Evolutionary conservation across 169 alveolate genomes (phyloP), one percentile per base, ranked within the genome.

Genomic region (Plasmodium vinckei): DNA sequence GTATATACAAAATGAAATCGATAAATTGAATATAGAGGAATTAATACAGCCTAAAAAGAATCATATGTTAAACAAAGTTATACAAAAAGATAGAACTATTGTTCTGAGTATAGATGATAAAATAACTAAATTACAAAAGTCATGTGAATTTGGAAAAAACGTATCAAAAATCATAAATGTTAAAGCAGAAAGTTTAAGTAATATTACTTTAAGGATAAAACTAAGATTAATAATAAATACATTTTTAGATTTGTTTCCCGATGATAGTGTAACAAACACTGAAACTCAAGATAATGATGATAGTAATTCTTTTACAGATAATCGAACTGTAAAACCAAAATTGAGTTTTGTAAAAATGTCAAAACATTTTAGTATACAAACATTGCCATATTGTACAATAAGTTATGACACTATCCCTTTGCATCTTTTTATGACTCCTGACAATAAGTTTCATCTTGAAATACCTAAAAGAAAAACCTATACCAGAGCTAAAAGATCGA

Each of bases 171-270:
- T 79, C 7, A 64, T 79, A 1, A 79, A 79, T 25, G 53, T 79
- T 19, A 79, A 79, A 65, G 89, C 89, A 44, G 89, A 79, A 47
- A 79, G 89, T 12, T 70, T 79, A 39, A 79, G 82, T 47, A 79
- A 61, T 59, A 54, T 64, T 27, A 47, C 89, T 0, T 27, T 79
- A 19, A 79, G 64, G 60, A 82, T 51, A 25, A 79, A 79, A 47
- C 21, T 79, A 25, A 65, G 44, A 9, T 69, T 79, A 9, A 53
- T 79, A 15, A 23, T 67, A 44, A 79, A 79, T 1, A 79, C 64
- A 21, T 59, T 79, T n/a, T 13, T 46, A 5, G 75, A 59, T 23
- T 9, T 49, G 42, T 79, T 79, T 57, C 5, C 59, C 15, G 68
- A 47, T 9, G 25, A 9, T 49, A 9, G 1, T 44, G n/a, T 12